Percentiles rank a stretch among this genome's conserved stretches.
These are phyloP conservation scores for Chaetomiaceae sp. DNA, from an alignment of 2,329 filamentous ascomycete species.

Conservation along the genomic window DNA sequence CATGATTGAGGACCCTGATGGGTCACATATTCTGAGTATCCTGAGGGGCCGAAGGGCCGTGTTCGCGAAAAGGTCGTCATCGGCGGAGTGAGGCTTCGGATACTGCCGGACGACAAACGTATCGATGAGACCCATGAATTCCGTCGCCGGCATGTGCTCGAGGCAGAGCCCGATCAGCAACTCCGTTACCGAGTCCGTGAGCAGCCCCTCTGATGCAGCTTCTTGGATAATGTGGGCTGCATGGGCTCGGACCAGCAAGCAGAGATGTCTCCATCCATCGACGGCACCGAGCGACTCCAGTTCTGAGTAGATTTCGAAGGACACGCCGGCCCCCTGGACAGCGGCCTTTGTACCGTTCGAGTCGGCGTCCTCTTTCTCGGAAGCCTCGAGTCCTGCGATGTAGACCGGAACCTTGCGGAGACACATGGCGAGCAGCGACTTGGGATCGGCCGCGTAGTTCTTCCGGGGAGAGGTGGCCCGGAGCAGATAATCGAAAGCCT, in stretches of 20 bases:
- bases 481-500: slow-evolving; percentile 42
- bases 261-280: slow-evolving; percentile 44
- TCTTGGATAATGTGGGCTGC: slow-evolving; percentile 40
- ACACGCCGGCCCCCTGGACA: slow-evolving; percentile 36
- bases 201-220: slow-evolving; percentile 40
- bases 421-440: slow-evolving; percentile 46
- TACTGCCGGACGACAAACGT: slow-evolving; percentile 35
- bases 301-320: slow-evolving; percentile 45
- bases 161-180: slow-evolving; percentile 41
- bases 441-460: slow-evolving; percentile 26
- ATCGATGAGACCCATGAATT: slow-evolving; percentile 40
- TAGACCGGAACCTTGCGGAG: slow-evolving; percentile 46
- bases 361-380: slow-evolving; percentile 37
- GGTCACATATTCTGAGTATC: slow-evolving; percentile 11
- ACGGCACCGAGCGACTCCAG: slow-evolving; percentile 42
- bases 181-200: slow-evolving; percentile 38
- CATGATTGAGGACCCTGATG: slow-evolving; percentile 25
- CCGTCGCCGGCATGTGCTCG: slow-evolving; percentile 33
- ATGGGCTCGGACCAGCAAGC: slow-evolving; percentile 43
- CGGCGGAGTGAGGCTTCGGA: slow-evolving; percentile 25
- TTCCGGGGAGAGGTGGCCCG: slow-evolving; percentile 34
- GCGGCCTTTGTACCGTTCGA: slow-evolving; percentile 35
- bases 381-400: slow-evolving; percentile 42
- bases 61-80: slow-evolving; percentile 29
- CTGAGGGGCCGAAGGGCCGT: slow-evolving; percentile 34